phyloP scores from a whole-genome alignment of 495 filamentous ascomycete genomes.

The Jackrogersella multiformis region DNA sequence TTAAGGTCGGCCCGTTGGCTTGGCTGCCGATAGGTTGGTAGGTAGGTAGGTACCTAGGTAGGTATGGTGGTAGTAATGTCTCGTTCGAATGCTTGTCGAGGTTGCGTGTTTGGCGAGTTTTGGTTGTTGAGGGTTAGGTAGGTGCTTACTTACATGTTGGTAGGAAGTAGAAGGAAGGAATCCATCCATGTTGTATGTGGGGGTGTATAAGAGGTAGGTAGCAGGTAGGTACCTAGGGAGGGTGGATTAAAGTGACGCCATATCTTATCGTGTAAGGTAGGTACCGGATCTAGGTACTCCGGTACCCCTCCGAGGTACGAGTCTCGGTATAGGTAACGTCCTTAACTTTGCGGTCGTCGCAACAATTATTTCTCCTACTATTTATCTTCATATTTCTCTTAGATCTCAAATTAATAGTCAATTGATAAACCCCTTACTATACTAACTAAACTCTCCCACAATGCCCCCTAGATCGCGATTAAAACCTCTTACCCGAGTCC shows the following conservation, averaged over 20 bases:
- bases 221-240: no score
- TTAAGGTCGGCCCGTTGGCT: no score
- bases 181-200: no score
- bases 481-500: conserved; percentile 3
- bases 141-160: no score
- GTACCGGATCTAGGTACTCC: no score
- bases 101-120: neutral
- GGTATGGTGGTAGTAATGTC: no score
- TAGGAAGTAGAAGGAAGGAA: no score
- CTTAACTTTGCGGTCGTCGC: no score
- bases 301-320: neutral
- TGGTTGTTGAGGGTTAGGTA: neutral
- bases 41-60: no score
- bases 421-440: neutral
- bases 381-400: neutral
- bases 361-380: no score
- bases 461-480: conserved; percentile 35
- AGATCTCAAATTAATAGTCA: neutral
- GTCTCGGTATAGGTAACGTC: neutral
- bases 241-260: conserved; percentile 10
- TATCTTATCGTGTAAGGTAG: conserved; percentile 16
- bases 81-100: neutral
- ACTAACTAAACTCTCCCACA: neutral
- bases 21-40: no score
- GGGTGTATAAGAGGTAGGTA: neutral